phyloP scores from a whole-genome alignment of 164 flowering plant genomes.

The Litsea cubeba region DNA sequence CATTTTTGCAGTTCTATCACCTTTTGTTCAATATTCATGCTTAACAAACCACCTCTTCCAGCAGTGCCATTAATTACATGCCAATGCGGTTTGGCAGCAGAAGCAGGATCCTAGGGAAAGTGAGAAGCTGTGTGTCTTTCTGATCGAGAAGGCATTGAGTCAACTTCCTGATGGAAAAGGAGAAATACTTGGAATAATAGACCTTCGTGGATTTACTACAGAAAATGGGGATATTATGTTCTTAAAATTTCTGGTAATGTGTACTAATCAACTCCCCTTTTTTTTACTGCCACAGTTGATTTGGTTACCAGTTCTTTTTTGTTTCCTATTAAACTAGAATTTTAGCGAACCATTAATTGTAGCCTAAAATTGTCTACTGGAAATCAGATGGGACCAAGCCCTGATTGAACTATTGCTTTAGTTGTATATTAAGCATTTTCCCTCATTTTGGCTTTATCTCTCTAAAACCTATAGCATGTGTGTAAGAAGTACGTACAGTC shows the following conservation, averaged over 20 bases:
- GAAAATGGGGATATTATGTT: conserved; percentile 75
- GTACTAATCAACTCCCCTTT: background rate
- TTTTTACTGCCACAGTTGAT: background rate
- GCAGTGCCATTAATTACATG: conserved; percentile 13
- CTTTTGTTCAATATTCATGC: conserved; percentile 1
- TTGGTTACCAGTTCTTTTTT: background rate
- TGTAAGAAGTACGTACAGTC: no score
- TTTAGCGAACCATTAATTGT: background rate
- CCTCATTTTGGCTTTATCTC: no score
- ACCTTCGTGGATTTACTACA: conserved; percentile 64
- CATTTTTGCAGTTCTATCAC: background rate
- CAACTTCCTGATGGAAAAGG: conserved; percentile 69
- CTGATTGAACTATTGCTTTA: no score
- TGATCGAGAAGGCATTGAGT: conserved; percentile 75
- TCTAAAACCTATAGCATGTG: no score
- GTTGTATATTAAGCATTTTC: no score
- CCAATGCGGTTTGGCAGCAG: conserved; percentile 33
- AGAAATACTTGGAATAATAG: conserved; percentile 72
- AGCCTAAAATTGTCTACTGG: no score
- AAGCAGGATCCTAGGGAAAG: conserved; percentile 50
- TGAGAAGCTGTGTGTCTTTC: conserved; percentile 70
- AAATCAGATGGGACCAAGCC: no score
- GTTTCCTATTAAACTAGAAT: background rate
- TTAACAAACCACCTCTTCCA: conserved; percentile 7
- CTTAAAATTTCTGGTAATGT: conserved; percentile 73